A percentile compares a stretch with the other conserved stretches of the same genome.
Evolutionary conservation across 2,329 filamentous ascomycete genomes (phyloP).

Genomic region (Fusarium ramigenum): DNA sequence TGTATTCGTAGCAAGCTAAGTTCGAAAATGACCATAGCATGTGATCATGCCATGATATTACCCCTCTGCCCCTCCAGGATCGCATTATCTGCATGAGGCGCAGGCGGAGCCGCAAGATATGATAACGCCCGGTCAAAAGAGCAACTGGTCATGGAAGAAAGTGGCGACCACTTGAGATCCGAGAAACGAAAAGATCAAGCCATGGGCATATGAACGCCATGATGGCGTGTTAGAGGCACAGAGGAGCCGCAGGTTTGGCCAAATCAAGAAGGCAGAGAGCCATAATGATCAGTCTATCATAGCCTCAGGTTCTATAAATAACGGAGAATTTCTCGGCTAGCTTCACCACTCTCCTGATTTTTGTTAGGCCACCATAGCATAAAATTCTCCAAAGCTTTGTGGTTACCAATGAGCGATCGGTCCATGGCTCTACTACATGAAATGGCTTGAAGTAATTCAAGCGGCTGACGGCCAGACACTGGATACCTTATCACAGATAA

Average conservation of each 20-base stretch:
- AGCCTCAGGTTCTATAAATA: not conserved
- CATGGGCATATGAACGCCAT: not conserved
- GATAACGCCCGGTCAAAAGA: not conserved
- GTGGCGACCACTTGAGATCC: not conserved
- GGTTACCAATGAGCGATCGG: not conserved
- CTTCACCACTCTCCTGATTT: not conserved
- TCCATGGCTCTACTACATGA: not conserved
- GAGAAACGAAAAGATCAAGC: not conserved
- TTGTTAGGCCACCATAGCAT: not conserved
- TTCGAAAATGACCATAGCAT: not conserved
- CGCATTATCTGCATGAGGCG: not conserved
- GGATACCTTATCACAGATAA: not conserved
- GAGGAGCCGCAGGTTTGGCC: not conserved
- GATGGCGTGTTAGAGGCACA: not conserved
- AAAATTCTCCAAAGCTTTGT: too few relatives aligned
- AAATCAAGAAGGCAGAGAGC: not conserved
- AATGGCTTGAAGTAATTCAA: not conserved
- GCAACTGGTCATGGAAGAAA: too few relatives aligned
- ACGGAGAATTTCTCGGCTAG: not conserved
- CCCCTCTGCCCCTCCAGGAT: not conserved
- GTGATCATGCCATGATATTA: not conserved
- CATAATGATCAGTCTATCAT: not conserved
- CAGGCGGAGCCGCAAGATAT: too few relatives aligned
- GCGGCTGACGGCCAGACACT: not conserved
- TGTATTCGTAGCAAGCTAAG: not conserved